Evolutionary conservation across 371 early-diverging fungal genomes (phyloP), one percentile per base, ranked within the genome.

Genomic region (Circinella umbellata): DNA sequence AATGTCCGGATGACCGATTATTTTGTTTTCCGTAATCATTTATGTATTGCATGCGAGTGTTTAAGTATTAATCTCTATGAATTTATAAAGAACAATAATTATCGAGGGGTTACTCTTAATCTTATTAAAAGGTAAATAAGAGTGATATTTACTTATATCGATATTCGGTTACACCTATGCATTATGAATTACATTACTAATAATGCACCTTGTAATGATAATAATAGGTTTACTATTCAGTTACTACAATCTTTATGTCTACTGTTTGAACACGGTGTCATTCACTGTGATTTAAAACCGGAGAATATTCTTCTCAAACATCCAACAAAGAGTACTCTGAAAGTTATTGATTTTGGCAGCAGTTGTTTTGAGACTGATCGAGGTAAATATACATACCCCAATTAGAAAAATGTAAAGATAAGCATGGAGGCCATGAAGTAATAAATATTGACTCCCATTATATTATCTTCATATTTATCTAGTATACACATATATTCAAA

Each of bases 311-410:
- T 93, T 60, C 73, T 93, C 13, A 80, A 80, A 36, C 80, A 80
- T 57, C 86, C 87, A 54, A 73, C 81, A 63, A 87, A 78, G 47
- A 83, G 83, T 69, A 72, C 75, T 14, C 89, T 98, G 71, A 96
- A 97, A 76, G 95, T 98, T 15, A 96, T 97, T 74, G 98, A 98
- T 78, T 95, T 98, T 80, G 96, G 98, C 11, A 92, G 92, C 69
- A 90, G 92, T 68, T 94, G 94, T 64, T 86, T 88, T 18, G 91
- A 91, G 69, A 79, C 83, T 54, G 92, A 94, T 69, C 75, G 77
- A 73, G 78, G 77, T 75, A 72, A 64, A 15, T 20, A 51, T 6
- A 17, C n/a, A n/a, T 17, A 51, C 0, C 6, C 17, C 13, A 38
- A 35, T n/a, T n/a, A 37, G 35, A 39, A 20, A 18, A 5, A 57